These are phyloP conservation scores for Trebouxia sp. DNA, from an alignment of 139 green algal species.

Conservation along the genomic window DNA sequence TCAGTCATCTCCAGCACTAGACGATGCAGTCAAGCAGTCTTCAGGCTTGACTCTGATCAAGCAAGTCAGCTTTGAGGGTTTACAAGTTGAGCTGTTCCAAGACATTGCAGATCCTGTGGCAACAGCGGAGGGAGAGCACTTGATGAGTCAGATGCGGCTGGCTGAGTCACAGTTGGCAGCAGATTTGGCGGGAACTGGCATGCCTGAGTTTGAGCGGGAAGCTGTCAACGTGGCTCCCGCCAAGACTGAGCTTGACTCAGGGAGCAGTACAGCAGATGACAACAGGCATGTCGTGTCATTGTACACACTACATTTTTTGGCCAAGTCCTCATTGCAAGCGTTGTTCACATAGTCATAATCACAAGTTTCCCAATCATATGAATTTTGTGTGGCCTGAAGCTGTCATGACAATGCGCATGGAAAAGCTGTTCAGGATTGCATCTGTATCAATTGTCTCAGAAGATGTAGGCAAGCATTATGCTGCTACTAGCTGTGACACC, in stretches of 20 bases:
- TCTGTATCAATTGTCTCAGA: too few species aligned
- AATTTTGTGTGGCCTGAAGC: too few species aligned
- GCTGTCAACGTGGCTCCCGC: not conserved
- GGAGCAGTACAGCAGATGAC: not conserved
- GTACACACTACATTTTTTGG: not conserved
- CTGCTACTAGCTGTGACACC: too few species aligned
- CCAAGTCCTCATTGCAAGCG: not conserved
- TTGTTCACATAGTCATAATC: not conserved
- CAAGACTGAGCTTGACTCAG: not conserved
- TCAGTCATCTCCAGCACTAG: conserved; percentile 15
- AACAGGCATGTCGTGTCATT: not conserved
- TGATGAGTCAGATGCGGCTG: not conserved
- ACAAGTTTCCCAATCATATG: too few species aligned
- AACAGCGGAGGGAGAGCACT: not conserved
- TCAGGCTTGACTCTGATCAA: conserved; percentile 44
- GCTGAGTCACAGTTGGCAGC: not conserved
- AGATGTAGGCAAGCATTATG: too few species aligned
- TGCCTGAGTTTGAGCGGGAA: not conserved
- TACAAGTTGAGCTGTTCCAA: conserved; percentile 58
- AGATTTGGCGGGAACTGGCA: not conserved
- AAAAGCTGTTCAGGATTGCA: too few species aligned
- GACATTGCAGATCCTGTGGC: conserved; percentile 22
- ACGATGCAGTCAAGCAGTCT: not conserved
- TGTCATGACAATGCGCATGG: too few species aligned
- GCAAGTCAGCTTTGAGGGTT: conserved; percentile 41